These are phyloP conservation scores for Phytopythium montanum DNA, from an alignment of 352 stramenopile genomes.

Conservation along the genomic window DNA sequence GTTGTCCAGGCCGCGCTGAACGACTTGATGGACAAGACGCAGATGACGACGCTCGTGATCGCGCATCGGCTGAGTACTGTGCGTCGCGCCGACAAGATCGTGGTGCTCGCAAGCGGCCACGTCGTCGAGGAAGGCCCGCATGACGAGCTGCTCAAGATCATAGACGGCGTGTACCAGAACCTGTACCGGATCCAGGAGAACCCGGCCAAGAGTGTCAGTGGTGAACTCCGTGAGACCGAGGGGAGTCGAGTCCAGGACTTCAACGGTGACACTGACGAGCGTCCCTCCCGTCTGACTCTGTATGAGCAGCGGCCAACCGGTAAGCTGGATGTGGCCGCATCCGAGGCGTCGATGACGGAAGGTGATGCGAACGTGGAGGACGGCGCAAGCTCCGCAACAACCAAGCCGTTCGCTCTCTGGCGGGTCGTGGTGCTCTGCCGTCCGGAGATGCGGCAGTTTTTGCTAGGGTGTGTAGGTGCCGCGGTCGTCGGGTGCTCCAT, in stretches of 20 bases:
- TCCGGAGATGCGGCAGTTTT: conserved; percentile 25
- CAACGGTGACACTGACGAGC: no score
- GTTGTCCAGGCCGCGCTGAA: conserved; percentile 77
- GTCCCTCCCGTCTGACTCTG: no score
- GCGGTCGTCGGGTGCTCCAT: conserved; percentile 23
- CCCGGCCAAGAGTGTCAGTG: no score
- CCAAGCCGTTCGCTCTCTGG: conserved; percentile 12
- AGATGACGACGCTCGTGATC: conserved; percentile 67
- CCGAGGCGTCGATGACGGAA: no score
- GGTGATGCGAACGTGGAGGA: not conserved
- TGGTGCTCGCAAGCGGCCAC: conserved; percentile 23
- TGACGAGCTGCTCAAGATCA: conserved; percentile 23
- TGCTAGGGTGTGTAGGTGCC: conserved; percentile 18
- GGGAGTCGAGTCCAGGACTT: conserved; percentile 8
- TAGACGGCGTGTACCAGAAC: conserved; percentile 69
- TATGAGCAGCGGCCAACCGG: no score
- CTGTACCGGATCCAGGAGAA: conserved; percentile 43
- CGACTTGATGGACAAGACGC: conserved; percentile 33
- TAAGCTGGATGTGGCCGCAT: no score
- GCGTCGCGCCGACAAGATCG: conserved; percentile 12
- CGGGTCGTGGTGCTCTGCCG: conserved; percentile 12
- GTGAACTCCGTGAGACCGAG: no score
- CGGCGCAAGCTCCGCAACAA: conserved; percentile 6
- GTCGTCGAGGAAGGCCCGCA: conserved; percentile 49
- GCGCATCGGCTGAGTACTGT: conserved; percentile 88